A percentile compares a stretch with the other conserved stretches of the same genome.
These are phyloP conservation scores for Quercus robur DNA, from an alignment of 306 rosid species.

Conservation along the genomic window DNA sequence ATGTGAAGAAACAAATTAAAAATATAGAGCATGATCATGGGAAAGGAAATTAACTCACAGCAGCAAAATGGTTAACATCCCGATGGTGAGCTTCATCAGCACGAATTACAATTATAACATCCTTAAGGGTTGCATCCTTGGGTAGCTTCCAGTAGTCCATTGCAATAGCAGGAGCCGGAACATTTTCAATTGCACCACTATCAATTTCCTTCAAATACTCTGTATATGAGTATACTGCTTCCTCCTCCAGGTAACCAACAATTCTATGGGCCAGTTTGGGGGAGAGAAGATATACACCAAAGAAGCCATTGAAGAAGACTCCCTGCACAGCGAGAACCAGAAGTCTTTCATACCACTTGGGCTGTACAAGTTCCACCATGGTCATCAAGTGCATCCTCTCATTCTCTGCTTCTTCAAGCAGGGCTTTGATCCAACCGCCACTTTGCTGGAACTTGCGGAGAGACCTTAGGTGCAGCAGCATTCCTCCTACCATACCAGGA, in stretches of 20 bases:
- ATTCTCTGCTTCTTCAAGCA: constrained; percentile 84
- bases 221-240: constrained; percentile 66
- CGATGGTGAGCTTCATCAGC: constrained; percentile 86
- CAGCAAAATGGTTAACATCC: constrained; percentile 81
- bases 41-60: constrained; percentile 37
- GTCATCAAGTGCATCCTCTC: constrained; percentile 92
- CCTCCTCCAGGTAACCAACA: constrained; percentile 80
- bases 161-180: constrained; percentile 76
- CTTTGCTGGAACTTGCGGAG: constrained; percentile 63
- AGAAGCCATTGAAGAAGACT: constrained; percentile 75
- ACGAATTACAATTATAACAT: constrained; percentile 71
- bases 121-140: constrained; percentile 60
- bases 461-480: constrained; percentile 61
- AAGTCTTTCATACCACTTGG: constrained; percentile 68
- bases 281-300: constrained; percentile 49
- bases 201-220: constrained; percentile 53
- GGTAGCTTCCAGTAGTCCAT: constrained; percentile 85
- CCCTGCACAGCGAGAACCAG: constrained; percentile 70
- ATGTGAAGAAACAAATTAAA: background rate
- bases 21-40: background rate
- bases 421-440: constrained; percentile 78
- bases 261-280: constrained; percentile 70
- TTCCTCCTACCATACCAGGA: constrained; percentile 86
- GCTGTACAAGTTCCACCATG: constrained; percentile 72
- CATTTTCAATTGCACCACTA: constrained; percentile 58